Percentiles rank a stretch among this genome's conserved stretches.
phyloP scores from a whole-genome alignment of 441 rosid genomes.

The Monsonia emarginata region DNA sequence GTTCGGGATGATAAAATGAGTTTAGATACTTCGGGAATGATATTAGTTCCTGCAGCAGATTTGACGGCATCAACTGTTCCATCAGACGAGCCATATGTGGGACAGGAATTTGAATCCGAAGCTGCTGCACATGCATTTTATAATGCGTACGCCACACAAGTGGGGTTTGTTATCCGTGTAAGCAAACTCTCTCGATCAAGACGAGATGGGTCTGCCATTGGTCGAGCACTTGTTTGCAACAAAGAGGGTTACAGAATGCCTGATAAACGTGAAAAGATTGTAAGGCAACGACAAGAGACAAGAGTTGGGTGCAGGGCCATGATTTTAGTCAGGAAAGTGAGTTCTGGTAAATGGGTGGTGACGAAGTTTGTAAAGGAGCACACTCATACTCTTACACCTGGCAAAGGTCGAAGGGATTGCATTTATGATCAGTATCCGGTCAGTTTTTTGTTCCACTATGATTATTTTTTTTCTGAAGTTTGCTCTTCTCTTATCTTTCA shows the following conservation, averaged over 20 bases:
- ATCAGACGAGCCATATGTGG: conserved; percentile 65
- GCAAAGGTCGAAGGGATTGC: conserved; percentile 78
- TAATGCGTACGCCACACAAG: conserved; percentile 69
- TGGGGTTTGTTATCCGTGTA: conserved; percentile 82
- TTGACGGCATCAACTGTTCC: conserved; percentile 25
- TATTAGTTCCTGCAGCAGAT: conserved; percentile 26
- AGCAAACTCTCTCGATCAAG: conserved; percentile 93
- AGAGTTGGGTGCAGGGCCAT: conserved; percentile 98
- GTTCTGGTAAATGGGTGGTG: conserved; percentile 82
- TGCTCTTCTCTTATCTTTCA: not conserved
- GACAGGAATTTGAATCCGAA: conserved; percentile 87
- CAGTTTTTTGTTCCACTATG: conserved; percentile 29
- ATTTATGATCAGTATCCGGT: conserved; percentile 96
- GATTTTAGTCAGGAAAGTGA: conserved; percentile 84
- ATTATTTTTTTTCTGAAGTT: not conserved
- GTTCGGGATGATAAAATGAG: conserved; percentile 41
- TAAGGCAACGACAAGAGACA: conserved; percentile 89
- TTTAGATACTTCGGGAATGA: conserved; percentile 28
- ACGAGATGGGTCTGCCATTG: conserved; percentile 88
- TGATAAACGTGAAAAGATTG: conserved; percentile 79
- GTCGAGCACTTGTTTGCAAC: conserved; percentile 91
- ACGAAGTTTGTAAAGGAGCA: conserved; percentile 90
- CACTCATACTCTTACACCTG: conserved; percentile 71
- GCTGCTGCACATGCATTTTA: conserved; percentile 89
- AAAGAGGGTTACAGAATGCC: conserved; percentile 90